Evolutionary conservation across 176 grass and related monocot genomes (phyloP).

Genomic region (Phoenix dactylifera): DNA sequence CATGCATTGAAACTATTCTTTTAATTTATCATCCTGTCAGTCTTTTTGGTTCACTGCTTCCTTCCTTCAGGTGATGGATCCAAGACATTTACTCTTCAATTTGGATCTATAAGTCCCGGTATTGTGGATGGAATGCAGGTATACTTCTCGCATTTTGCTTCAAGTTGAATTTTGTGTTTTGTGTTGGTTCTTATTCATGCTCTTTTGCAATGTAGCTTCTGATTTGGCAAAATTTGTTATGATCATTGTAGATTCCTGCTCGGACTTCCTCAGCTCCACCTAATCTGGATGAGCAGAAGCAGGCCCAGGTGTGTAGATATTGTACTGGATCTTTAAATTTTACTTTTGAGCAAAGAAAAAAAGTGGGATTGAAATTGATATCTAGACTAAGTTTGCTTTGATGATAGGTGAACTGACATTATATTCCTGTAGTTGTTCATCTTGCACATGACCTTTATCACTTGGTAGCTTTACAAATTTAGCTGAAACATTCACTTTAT

Average conservation of each 20-base stretch:
- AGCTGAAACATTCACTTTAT: no score
- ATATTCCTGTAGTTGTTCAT: no score
- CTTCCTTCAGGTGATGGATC: conserved; percentile 43
- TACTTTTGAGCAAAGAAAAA: no score
- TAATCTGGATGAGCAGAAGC: conserved; percentile 90
- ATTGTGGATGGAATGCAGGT: conserved; percentile 62
- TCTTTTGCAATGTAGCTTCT: conserved; percentile 1
- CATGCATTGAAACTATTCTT: no score
- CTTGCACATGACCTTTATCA: no score
- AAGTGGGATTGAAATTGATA: no score
- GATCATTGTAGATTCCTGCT: conserved; percentile 69
- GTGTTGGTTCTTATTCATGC: background rate
- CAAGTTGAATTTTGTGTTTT: background rate
- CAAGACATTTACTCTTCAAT: conserved; percentile 59
- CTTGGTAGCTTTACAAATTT: no score
- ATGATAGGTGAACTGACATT: no score
- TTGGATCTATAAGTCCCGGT: conserved; percentile 69
- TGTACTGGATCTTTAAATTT: background rate
- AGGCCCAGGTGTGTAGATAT: conserved; percentile 51
- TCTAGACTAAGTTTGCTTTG: no score
- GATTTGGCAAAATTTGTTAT: background rate
- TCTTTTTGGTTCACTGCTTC: no score
- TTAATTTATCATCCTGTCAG: no score
- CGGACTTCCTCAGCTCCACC: conserved; percentile 95
- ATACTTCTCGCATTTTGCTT: conserved; percentile 17